These are phyloP conservation scores for Ochetophila trinervis DNA, from an alignment of 306 rosid species.

Conservation along the genomic window DNA sequence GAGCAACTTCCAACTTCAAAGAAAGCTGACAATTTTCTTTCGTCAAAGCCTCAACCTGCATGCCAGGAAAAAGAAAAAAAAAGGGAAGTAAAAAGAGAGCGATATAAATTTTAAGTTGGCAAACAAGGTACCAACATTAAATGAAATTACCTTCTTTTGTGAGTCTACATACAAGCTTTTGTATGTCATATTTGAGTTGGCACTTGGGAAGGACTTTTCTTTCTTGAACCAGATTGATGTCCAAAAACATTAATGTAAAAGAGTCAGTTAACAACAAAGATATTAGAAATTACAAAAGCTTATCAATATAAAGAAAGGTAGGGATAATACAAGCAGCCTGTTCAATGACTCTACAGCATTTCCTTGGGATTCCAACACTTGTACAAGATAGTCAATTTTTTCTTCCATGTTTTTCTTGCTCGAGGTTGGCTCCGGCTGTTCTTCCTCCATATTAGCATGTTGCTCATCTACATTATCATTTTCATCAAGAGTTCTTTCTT, in stretches of 20 bases:
- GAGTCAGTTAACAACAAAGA: background rate
- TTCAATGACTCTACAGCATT: constrained; percentile 28
- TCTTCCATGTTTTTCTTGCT: constrained; percentile 34
- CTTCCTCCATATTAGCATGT: constrained; percentile 26
- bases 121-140: constrained; percentile 2
- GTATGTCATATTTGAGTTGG: constrained; percentile 28
- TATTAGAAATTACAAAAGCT: background rate
- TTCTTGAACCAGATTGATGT: constrained; percentile 35
- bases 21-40: constrained; percentile 44
- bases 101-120: background rate
- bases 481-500: constrained; percentile 9
- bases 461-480: constrained; percentile 39
- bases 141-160: constrained; percentile 49
- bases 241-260: constrained; percentile 5
- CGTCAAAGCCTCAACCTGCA: constrained; percentile 55
- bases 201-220: constrained; percentile 12
- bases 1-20: constrained; percentile 48
- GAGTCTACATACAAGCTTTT: constrained; percentile 46
- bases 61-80: background rate
- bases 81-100: background rate
- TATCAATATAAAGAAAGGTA: background rate
- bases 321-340: background rate
- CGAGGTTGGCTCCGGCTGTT: constrained; percentile 13
- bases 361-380: constrained; percentile 37
- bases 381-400: constrained; percentile 38